Evolutionary conservation across 495 filamentous ascomycete genomes (phyloP).

Genomic region (Podospora bellae-mahoneyi): DNA sequence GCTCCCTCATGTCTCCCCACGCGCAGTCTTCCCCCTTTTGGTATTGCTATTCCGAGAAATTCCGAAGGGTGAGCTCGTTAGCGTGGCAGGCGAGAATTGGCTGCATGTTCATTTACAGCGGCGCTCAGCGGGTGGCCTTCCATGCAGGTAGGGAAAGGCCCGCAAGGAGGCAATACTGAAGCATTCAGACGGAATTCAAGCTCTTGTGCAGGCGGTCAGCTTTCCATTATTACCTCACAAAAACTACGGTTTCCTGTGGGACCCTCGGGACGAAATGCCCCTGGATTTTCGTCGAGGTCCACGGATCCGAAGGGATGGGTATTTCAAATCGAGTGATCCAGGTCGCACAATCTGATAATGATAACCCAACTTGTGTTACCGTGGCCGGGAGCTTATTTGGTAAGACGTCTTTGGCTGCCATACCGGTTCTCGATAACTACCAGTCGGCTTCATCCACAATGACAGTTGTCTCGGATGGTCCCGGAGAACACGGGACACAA

Average conservation of each 20-base stretch:
- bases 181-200: not conserved
- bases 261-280: slow-evolving; percentile 8
- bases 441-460: too few species aligned
- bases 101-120: slow-evolving; percentile 12
- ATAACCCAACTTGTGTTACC: not conserved
- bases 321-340: not conserved
- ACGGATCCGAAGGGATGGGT: not conserved
- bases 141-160: slow-evolving; percentile 13
- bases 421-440: too few species aligned
- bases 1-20: slow-evolving; percentile 8
- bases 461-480: not conserved
- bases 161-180: slow-evolving; percentile 10
- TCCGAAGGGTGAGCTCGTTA: slow-evolving; percentile 21
- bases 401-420: not conserved
- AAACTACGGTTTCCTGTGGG: slow-evolving; percentile 15
- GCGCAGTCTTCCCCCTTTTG: not conserved
- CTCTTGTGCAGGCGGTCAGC: not conserved
- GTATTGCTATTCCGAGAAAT: slow-evolving; percentile 27
- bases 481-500: not conserved
- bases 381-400: not conserved
- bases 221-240: slow-evolving; percentile 26
- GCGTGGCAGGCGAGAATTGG: slow-evolving; percentile 26
- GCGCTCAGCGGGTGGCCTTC: slow-evolving; percentile 2
- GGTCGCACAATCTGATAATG: not conserved
- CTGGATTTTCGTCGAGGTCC: not conserved